Percentiles rank a stretch among this genome's conserved stretches.
phyloP scores from a whole-genome alignment of 805 yeast genomes.

The Candida jianshihensis region DNA sequence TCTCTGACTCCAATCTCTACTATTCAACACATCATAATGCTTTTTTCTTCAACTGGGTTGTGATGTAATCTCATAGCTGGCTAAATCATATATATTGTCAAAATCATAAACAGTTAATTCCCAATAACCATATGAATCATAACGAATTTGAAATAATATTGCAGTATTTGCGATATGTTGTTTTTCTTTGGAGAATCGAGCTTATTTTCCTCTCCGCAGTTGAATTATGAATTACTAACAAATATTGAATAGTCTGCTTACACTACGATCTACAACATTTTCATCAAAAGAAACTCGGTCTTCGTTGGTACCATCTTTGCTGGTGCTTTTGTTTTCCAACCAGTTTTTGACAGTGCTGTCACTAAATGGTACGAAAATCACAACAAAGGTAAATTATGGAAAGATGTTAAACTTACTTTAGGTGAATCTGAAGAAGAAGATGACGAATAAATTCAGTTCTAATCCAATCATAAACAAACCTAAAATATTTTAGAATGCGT shows the following conservation, averaged over 20 bases:
- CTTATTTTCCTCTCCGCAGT: background rate
- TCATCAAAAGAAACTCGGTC: conserved; percentile 86
- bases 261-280: conserved; percentile 51
- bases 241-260: conserved; percentile 26
- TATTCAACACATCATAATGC: too few species aligned
- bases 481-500: background rate
- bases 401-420: conserved; percentile 59
- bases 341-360: conserved; percentile 59
- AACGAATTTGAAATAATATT: too few species aligned
- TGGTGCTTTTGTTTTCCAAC: conserved; percentile 83
- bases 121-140: too few species aligned
- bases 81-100: too few species aligned
- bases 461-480: background rate
- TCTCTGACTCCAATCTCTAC: too few species aligned
- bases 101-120: too few species aligned
- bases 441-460: conserved; percentile 28
- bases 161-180: too few species aligned
- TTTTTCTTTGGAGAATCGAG: too few species aligned
- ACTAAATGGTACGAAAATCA: conserved; percentile 69
- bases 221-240: conserved; percentile 5
- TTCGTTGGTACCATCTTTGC: conserved; percentile 79
- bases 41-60: too few species aligned
- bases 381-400: conserved; percentile 84
- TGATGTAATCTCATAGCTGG: too few species aligned
- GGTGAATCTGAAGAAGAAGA: conserved; percentile 54